Base-by-base conservation (phyloP, 2,329 filamentous ascomycete species). In the Cryphonectria parasitica region DNA sequence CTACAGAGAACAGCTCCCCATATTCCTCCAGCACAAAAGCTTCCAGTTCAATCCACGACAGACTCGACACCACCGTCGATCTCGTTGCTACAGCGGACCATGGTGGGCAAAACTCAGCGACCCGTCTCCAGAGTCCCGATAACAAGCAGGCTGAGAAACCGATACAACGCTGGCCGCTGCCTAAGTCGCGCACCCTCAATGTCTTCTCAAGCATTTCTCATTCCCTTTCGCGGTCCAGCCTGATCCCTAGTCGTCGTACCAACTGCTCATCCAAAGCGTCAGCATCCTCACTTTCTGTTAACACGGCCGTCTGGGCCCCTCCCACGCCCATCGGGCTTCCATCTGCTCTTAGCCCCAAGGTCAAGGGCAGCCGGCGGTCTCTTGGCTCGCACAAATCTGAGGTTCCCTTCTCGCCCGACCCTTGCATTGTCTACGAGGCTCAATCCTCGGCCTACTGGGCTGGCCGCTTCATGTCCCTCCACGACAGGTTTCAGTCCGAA, bases 361-460 rank as follows among this genome's bases (percentile, higher is more conserved):
- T 63, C 7, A 67, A 67, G 64, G 71, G 65, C 34, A 61, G 69
- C 4, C 64, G 60, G 11, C 41, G 68, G 17, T 67, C 71, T 49
- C 54, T 71, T 5, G 65, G 66, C 19, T 69, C 65, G 13, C 67
- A 61, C 19, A 69, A 49, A 56, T 77, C 75, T 73, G 58, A 56
- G n/a, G n/a, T 43, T 6, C 25, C 63, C 60, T 34, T 68, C 5
- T 56, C 63, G n/a, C 58, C 17, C 31, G 36, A 80, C 13, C 77
- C 75, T 2, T 74, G 74, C 1, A 76, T 78, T 2, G 77, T 89
- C 19, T 76, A 77, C 66, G 79, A 76, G 0, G 82, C 85, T 1
- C 83, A 86, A 74, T 79, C 83, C 7, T 82, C 84, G 1, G 78
- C 82, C 2, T 91, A 90, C 77, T 92, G 90, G 90, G 81, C 84